phyloP scores from a whole-genome alignment of 2,329 filamentous ascomycete genomes.

The Myriosclerotinia scirpicola region DNA sequence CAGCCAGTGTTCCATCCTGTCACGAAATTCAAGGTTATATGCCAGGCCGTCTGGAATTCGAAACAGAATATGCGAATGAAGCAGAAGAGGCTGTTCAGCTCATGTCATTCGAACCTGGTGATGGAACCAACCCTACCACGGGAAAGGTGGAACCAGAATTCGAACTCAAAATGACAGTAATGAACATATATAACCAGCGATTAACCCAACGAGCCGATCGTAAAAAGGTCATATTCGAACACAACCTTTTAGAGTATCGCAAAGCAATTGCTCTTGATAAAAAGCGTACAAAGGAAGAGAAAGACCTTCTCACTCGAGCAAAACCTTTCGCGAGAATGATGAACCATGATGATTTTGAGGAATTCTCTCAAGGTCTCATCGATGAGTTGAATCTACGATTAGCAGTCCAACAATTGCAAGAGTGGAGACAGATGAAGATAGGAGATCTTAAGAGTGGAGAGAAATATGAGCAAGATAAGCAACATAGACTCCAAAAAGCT shows the following conservation, averaged over 20 bases:
- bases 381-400: conserved; percentile 90
- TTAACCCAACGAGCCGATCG: conserved; percentile 88
- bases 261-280: conserved; percentile 90
- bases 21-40: conserved; percentile 99
- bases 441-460: conserved; percentile 82
- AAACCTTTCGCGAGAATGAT: conserved; percentile 98
- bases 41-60: conserved; percentile 95
- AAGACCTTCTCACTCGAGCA: conserved; percentile 84
- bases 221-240: conserved; percentile 96
- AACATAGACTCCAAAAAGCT: conserved; percentile 66
- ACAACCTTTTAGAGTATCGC: conserved; percentile 87
- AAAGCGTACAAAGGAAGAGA: conserved; percentile 93
- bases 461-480: conserved; percentile 90
- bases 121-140: conserved; percentile 81
- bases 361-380: conserved; percentile 78
- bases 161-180: conserved; percentile 95
- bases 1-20: conserved; percentile 89
- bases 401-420: conserved; percentile 86
- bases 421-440: conserved; percentile 86
- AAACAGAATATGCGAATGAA: conserved; percentile 96
- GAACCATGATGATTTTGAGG: conserved; percentile 88
- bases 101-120: conserved; percentile 97
- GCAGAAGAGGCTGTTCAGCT: conserved; percentile 97
- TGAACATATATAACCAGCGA: conserved; percentile 96
- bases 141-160: conserved; percentile 92